These are phyloP conservation scores for Scheffersomyces parashehatae DNA, from an alignment of 1,139 yeast genomes.

Conservation along the genomic window DNA sequence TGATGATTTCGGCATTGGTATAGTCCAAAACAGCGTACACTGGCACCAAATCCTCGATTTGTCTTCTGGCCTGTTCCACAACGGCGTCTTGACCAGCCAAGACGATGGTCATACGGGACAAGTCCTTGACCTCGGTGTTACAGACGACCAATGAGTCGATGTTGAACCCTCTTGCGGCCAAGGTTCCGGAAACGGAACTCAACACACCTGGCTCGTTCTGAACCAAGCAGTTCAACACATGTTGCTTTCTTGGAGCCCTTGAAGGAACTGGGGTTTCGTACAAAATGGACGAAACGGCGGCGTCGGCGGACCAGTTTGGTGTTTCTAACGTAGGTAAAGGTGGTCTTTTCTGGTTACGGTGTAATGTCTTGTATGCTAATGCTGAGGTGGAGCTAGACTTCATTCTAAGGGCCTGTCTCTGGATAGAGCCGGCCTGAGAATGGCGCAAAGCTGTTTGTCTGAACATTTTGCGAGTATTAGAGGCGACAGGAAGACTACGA, in stretches of 20 bases:
- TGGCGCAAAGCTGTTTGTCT: not conserved
- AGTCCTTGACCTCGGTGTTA: slow-evolving; percentile 92
- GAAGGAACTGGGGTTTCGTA: slow-evolving; percentile 89
- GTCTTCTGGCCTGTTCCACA: slow-evolving; percentile 98
- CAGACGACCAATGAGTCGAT: slow-evolving; percentile 96
- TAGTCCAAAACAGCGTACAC: slow-evolving; percentile 97
- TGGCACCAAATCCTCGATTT: slow-evolving; percentile 95
- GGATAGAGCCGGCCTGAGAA: not conserved
- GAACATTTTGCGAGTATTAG: not conserved
- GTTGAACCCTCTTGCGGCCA: slow-evolving; percentile 97
- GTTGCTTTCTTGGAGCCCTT: slow-evolving; percentile 70
- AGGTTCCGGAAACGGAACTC: slow-evolving; percentile 88
- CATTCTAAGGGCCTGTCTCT: slow-evolving; percentile 19
- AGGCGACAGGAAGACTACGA: too few relatives aligned
- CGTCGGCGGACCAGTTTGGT: slow-evolving; percentile 92
- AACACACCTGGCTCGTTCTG: slow-evolving; percentile 99
- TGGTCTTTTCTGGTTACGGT: slow-evolving; percentile 83
- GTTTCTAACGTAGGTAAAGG: slow-evolving; percentile 93
- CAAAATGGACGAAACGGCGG: slow-evolving; percentile 92
- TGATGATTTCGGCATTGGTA: slow-evolving; percentile 84
- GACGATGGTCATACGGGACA: slow-evolving; percentile 95
- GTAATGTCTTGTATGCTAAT: slow-evolving; percentile 88
- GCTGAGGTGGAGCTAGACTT: slow-evolving; percentile 82
- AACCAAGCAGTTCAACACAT: slow-evolving; percentile 92
- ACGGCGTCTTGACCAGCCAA: slow-evolving; percentile 94